A percentile compares a stretch with the other conserved stretches of the same genome.
phyloP scores from a whole-genome alignment of 1,284 basidiomycete genomes.

The Termitomyces sp. region DNA sequence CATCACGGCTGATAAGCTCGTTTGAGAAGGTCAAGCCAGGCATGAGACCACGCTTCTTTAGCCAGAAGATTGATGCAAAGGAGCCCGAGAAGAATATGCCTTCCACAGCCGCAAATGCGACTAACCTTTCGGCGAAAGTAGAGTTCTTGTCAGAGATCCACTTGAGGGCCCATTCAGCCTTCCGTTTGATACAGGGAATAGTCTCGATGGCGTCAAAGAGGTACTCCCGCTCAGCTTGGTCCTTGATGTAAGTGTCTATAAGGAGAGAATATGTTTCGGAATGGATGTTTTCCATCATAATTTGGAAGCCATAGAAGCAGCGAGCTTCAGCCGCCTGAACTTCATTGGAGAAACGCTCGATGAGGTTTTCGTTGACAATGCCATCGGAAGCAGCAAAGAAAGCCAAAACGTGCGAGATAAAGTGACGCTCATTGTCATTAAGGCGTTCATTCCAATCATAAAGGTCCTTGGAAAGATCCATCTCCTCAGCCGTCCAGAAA shows the following conservation, averaged over 20 bases:
- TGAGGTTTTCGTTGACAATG: conserved; percentile 96
- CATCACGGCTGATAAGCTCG: conserved; percentile 95
- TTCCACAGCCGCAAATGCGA: conserved; percentile 98
- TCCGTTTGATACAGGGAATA: conserved; percentile 88
- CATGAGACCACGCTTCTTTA: conserved; percentile 99
- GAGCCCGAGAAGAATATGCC: conserved; percentile 98
- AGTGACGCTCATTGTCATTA: conserved; percentile 92
- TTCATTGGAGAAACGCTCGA: conserved; percentile 93
- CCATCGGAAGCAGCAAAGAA: conserved; percentile 98
- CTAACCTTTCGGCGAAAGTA: conserved; percentile 86
- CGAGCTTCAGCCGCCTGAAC: conserved; percentile 95
- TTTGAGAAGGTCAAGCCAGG: conserved; percentile 97
- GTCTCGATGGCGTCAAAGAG: conserved; percentile 95
- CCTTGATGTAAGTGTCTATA: conserved; percentile 97
- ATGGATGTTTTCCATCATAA: conserved; percentile 99
- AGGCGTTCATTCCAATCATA: conserved; percentile 93
- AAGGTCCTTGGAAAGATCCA: conserved; percentile 92
- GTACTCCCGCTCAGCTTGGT: conserved; percentile 76
- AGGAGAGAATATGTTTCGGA: conserved; percentile 98
- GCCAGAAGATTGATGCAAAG: conserved; percentile 95
- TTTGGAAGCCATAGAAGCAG: conserved; percentile 99
- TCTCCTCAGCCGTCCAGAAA: conserved; percentile 98
- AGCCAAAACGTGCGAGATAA: conserved; percentile 93
- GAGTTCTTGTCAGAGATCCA: conserved; percentile 89
- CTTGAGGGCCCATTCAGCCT: conserved; percentile 90